These are phyloP conservation scores for Chlamydomonas urium DNA, from an alignment of 139 green algal genomes.

Conservation along the genomic window DNA sequence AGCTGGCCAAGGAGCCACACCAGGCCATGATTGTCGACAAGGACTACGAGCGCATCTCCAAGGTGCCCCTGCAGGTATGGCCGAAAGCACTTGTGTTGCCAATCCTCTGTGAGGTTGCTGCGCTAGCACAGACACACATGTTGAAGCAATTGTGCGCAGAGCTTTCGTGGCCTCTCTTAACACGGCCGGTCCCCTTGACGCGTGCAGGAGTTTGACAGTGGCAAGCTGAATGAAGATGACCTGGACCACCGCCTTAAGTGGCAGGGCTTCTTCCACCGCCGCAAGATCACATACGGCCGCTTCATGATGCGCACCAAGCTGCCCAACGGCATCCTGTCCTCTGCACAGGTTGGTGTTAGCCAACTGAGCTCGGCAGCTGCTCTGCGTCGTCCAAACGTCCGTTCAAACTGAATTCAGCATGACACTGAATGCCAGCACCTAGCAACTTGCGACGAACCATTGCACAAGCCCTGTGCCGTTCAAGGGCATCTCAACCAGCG, in stretches of 20 bases:
- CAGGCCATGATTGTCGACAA: constrained; percentile 11
- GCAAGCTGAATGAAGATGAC: constrained; percentile 63
- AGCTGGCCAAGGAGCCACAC: constrained; percentile 16
- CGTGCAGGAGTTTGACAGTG: constrained; percentile 1
- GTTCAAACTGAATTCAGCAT: too few relatives aligned
- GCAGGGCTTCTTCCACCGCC: constrained; percentile 93
- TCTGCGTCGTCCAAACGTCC: too few relatives aligned
- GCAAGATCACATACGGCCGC: constrained; percentile 82
- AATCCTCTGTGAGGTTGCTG: too few relatives aligned
- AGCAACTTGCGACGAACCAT: too few relatives aligned
- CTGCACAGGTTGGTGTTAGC: constrained; percentile 4
- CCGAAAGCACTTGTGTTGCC: too few relatives aligned
- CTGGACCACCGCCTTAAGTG: constrained; percentile 96
- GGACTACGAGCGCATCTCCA: background rate
- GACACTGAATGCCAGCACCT: too few relatives aligned
- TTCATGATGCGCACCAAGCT: constrained; percentile 99
- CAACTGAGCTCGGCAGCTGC: too few relatives aligned
- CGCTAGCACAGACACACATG: too few relatives aligned
- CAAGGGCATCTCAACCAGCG: too few relatives aligned
- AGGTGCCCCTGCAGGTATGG: constrained; percentile 5
- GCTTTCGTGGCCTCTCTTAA: too few relatives aligned
- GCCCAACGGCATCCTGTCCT: constrained; percentile 9
- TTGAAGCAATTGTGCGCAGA: too few relatives aligned
- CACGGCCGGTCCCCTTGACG: background rate
- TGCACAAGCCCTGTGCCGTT: background rate